phyloP scores from a whole-genome alignment of 1,284 basidiomycete genomes.

The Ceratobasidium sp. region DNA sequence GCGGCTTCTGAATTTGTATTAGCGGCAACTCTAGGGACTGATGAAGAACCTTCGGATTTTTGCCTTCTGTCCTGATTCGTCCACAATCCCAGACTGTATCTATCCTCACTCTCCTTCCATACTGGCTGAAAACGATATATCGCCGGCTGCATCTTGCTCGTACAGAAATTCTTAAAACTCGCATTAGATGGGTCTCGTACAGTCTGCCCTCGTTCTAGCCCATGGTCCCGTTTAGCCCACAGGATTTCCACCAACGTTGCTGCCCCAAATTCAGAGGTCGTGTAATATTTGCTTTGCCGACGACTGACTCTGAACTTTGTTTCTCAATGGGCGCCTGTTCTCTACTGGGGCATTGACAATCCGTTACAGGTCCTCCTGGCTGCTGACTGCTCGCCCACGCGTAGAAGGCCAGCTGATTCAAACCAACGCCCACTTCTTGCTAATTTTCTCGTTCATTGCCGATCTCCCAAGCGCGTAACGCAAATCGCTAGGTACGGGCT shows the following conservation, averaged over 20 bases:
- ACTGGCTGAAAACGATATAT: neutral
- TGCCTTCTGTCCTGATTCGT: neutral
- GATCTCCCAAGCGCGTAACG: conserved; percentile 1
- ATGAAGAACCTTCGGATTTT: conserved; percentile 13
- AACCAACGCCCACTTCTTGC: conserved; percentile 12
- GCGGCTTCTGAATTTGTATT: conserved; percentile 34
- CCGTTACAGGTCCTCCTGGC: no score
- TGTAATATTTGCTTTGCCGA: conserved; percentile 26
- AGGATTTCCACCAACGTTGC: neutral
- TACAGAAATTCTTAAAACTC: neutral
- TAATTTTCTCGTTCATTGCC: neutral
- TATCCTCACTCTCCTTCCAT: conserved; percentile 15
- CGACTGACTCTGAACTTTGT: conserved; percentile 28
- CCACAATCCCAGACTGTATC: neutral
- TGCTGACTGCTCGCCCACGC: no score
- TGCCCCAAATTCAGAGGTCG: conserved; percentile 9
- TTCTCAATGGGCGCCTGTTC: conserved; percentile 19
- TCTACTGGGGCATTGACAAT: neutral
- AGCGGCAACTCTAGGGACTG: neutral
- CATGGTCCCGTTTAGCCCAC: neutral
- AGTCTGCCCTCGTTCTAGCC: no score
- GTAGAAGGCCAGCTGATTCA: conserved; percentile 22
- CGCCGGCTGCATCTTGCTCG: neutral
- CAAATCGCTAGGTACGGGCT: no score
- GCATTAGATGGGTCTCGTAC: neutral